phyloP scores from a whole-genome alignment of 2,329 filamentous ascomycete species.

The Pseudocercospora eumusae region DNA sequence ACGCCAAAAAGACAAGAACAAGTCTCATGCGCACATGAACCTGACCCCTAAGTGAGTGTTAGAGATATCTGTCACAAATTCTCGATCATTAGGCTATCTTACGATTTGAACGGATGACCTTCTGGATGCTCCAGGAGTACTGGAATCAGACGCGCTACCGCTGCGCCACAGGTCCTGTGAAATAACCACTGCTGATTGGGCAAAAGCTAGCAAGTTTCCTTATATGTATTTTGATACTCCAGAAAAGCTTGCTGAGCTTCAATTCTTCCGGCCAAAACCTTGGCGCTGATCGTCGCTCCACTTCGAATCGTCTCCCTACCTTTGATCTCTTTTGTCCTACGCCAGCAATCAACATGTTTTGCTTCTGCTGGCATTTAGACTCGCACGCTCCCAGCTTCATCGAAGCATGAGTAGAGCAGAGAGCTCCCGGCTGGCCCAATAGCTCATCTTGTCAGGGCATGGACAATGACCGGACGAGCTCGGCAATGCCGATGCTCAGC shows the following conservation, averaged over 20 bases:
- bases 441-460: no score
- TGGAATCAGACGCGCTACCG: constrained; percentile 29
- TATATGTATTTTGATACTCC: no score
- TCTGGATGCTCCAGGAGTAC: constrained; percentile 26
- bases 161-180: neutral
- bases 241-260: neutral
- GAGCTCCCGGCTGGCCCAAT: no score
- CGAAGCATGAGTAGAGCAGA: no score
- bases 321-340: neutral
- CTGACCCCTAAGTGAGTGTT: constrained; percentile 15
- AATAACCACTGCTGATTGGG: neutral
- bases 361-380: neutral
- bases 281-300: neutral
- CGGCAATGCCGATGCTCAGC: neutral
- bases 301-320: neutral
- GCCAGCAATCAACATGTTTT: neutral
- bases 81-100: no score
- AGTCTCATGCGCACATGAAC: constrained; percentile 20
- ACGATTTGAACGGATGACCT: constrained; percentile 26
- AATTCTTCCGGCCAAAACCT: neutral
- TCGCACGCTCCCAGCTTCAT: no score
- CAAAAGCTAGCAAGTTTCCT: no score
- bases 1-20: constrained; percentile 10
- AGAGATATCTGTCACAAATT: neutral
- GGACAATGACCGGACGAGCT: no score